Evolutionary conservation across 2,329 filamentous ascomycete genomes (phyloP), one percentile per base, ranked within the genome.

Genomic region (Akanthomyces dipterigenus): DNA sequence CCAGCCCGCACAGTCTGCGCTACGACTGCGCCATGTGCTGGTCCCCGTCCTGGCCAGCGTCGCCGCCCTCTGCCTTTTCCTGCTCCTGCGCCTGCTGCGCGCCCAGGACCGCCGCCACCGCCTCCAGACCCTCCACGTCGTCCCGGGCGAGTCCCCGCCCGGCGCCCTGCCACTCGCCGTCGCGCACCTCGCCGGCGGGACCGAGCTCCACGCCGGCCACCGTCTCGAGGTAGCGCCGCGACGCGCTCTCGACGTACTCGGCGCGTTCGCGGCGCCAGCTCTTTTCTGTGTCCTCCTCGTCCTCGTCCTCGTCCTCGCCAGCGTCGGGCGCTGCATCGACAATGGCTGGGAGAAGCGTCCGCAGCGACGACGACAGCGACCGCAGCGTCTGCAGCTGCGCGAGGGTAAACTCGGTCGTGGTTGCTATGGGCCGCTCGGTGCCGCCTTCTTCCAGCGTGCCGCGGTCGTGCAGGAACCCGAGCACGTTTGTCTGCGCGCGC

Each of bases 341-440:
- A 31, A 96, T 76, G 63, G 88, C 85, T 0, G 89, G 86, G 64
- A 87, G 79, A 40, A 96, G 77, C 14, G 83, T 81, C 11, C 84
- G 79, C 54, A 96, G 78, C 8, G 78, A 78, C 4, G 73, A 71
- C 3, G 81, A 84, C 24, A 96, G 79, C 8, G 85, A 78, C 62
- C 90, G 86, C 50, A 99, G 79, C 0, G 91, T 86, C 31, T 91
- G 90, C 22, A 97, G 79, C 71, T 98, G 93, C 2, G 88, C 89
- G 22, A 96, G 80, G 0, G 90, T 87, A 72, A 97, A 96, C 18
- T 85, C 82, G 0, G 89, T 84, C 20, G 89, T 90, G 4, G 89
- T 91, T 12, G 83, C 82, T 31, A 92, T 78, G 12, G 88, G 83
- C 5, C 78, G 77, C 45, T 80, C 73, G 14, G 78, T 75, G 61